These are phyloP conservation scores for Dacryopinax primogenitus DNA, from an alignment of 768 basidiomycete genomes.

Conservation along the genomic window DNA sequence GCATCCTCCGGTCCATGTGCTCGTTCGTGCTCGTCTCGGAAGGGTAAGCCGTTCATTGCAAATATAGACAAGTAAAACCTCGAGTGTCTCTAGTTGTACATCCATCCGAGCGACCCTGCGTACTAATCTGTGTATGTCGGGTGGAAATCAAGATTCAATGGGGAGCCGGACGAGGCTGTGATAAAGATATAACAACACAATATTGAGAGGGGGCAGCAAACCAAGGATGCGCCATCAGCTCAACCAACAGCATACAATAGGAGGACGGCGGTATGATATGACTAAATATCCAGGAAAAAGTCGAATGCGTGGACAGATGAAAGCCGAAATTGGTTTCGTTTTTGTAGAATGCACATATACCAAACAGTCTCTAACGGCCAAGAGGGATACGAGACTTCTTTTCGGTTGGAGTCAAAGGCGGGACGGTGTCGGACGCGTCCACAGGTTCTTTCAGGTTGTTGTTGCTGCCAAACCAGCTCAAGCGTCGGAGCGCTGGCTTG, in stretches of 20 bases:
- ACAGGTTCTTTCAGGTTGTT: not conserved
- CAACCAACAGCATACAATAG: not conserved
- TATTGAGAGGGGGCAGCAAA: not conserved
- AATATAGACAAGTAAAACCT: too few species aligned
- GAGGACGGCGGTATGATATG: not conserved
- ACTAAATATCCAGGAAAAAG: not conserved
- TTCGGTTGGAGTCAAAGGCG: not conserved
- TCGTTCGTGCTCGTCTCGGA: too few species aligned
- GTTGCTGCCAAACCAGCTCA: slow-evolving; percentile 3
- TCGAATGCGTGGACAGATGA: not conserved
- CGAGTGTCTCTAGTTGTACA: too few species aligned
- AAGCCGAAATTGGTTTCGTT: not conserved
- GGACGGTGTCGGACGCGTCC: not conserved
- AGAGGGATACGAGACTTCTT: not conserved
- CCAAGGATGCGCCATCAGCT: not conserved
- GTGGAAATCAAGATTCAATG: not conserved
- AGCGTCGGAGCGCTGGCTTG: not conserved
- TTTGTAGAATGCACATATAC: not conserved
- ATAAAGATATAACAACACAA: not conserved
- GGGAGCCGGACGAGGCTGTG: not conserved
- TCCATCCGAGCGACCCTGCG: too few species aligned
- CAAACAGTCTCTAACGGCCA: not conserved
- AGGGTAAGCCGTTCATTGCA: too few species aligned
- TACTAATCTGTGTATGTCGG: not conserved
- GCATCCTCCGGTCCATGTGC: too few species aligned